Evolutionary conservation across 208 protist genomes (phyloP).

Genomic region (Wallacemonas collosoma): DNA sequence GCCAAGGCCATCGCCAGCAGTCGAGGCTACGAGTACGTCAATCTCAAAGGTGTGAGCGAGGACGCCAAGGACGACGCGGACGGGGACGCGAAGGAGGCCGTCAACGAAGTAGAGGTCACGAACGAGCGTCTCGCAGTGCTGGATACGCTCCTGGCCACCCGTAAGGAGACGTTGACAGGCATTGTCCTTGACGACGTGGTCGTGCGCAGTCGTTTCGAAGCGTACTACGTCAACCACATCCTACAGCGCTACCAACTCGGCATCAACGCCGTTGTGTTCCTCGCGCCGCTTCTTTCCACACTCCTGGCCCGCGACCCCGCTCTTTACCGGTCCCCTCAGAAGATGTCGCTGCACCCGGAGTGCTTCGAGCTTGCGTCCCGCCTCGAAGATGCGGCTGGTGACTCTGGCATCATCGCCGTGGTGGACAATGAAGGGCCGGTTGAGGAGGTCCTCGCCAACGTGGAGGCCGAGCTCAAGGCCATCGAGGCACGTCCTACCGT

Average conservation of each 20-base stretch:
- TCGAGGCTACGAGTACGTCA: slow-evolving; percentile 72
- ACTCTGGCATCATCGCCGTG: slow-evolving; percentile 35
- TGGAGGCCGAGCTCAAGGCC: slow-evolving; percentile 28
- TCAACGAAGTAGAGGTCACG: slow-evolving; percentile 23
- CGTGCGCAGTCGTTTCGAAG: slow-evolving; percentile 67
- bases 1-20: slow-evolving; percentile 55
- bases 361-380: slow-evolving; percentile 73
- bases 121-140: slow-evolving; percentile 38
- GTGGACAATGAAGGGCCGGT: slow-evolving; percentile 48
- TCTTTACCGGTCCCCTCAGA: slow-evolving; percentile 40
- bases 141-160: slow-evolving; percentile 35
- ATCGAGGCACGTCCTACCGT: slow-evolving; percentile 31
- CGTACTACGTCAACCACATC: slow-evolving; percentile 70
- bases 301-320: slow-evolving; percentile 49
- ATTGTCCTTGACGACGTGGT: slow-evolving; percentile 85
- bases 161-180: slow-evolving; percentile 49
- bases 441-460: slow-evolving; percentile 34
- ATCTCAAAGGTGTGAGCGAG: slow-evolving; percentile 24
- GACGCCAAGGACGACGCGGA: slow-evolving; percentile 9
- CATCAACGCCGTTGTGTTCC: slow-evolving; percentile 61
- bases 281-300: slow-evolving; percentile 49
- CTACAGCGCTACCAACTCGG: slow-evolving; percentile 55
- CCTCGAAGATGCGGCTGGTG: slow-evolving; percentile 32
- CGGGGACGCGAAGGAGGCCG: not conserved
- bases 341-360: slow-evolving; percentile 62